Base-by-base conservation (phyloP, 768 basidiomycete genomes). In the Boletus sensibilis region DNA sequence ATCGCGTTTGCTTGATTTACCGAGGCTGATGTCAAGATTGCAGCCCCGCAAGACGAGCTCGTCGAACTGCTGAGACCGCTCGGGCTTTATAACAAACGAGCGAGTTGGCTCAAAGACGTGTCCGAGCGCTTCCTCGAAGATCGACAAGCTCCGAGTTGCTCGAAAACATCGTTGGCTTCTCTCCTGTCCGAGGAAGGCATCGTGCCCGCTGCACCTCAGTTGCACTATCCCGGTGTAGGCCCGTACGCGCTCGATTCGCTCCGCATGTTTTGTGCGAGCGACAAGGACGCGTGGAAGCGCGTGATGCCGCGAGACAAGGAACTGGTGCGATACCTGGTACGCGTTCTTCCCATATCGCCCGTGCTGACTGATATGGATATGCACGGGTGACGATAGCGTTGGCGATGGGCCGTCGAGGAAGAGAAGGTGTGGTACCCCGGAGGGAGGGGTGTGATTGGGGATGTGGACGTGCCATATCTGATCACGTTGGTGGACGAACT, bases 171-270 rank as follows among this genome's bases (percentile, higher is more conserved):
- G 7, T 20, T 52, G 35, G 14, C 11, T 9, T 34, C n/a, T 6
- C 16, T 41, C 16, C 21, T 51, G 44, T 55, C 31, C 4, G 41
- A 52, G 3, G 41, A 42, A 29, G 2, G 5, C n/a, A 13, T 27
- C 1, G 27, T 18, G 8, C 77, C 79, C 2, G 65, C 72, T 7
- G 83, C 81, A 11, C 73, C 79, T 12, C 72, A 84, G 52, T 81
- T 82, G 39, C 79, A 84, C 61, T 77, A 85, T 27, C 83, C 86
- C 0, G 88, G 88, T 0, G 76, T 84, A 1, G 88, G 90, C 0
- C 73, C 75, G 4, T 92, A 91, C 57, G 90, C 90, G 1, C 76
- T 88, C 1, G 89, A 91, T 66, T 89, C 86, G 5, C 88, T 88
- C 62, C 79, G 87, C 39, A 88, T 91, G 20, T 91, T 88, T 68